phyloP scores from a whole-genome alignment of 2,329 filamentous ascomycete genomes.

The Pyrenochaeta sp. region DNA sequence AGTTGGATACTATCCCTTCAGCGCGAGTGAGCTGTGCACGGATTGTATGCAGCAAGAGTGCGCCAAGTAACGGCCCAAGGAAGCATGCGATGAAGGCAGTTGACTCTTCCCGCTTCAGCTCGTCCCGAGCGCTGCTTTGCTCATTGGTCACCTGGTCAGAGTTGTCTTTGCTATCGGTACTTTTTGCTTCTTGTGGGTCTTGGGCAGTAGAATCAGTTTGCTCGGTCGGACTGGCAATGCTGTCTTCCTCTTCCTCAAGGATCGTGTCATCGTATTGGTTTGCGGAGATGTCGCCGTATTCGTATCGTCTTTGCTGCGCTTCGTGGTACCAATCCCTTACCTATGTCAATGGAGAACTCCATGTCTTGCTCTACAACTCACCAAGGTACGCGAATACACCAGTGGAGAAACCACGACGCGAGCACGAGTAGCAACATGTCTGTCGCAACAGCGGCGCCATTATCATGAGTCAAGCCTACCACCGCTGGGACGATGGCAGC shows the following conservation, averaged over 20 bases:
- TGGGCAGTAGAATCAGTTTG: constrained; percentile 11
- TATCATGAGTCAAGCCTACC: constrained; percentile 83
- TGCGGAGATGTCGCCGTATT: constrained; percentile 32
- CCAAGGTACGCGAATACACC: constrained; percentile 92
- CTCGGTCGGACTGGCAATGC: constrained; percentile 18
- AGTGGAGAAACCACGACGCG: constrained; percentile 87
- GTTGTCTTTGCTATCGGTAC: background rate
- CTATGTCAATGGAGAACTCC: constrained; percentile 8
- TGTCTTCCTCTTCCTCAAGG: constrained; percentile 39
- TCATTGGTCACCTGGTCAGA: constrained; percentile 15
- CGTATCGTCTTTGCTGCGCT: constrained; percentile 50
- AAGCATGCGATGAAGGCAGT: constrained; percentile 81
- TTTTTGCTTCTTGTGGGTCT: constrained; percentile 15
- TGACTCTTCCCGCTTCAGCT: constrained; percentile 78
- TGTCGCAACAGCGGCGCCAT: constrained; percentile 83
- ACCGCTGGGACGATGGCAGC: constrained; percentile 86
- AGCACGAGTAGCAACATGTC: constrained; percentile 83
- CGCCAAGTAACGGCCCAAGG: constrained; percentile 76
- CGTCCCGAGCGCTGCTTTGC: constrained; percentile 57
- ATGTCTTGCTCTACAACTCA: constrained; percentile 47
- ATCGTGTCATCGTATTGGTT: constrained; percentile 30
- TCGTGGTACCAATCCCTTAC: constrained; percentile 61
- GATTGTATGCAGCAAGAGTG: constrained; percentile 83
- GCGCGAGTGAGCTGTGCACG: constrained; percentile 83
- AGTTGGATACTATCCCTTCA: constrained; percentile 87